Base-by-base conservation (phyloP, 257 asterid genomes). In the Solanum clarkiae region DNA sequence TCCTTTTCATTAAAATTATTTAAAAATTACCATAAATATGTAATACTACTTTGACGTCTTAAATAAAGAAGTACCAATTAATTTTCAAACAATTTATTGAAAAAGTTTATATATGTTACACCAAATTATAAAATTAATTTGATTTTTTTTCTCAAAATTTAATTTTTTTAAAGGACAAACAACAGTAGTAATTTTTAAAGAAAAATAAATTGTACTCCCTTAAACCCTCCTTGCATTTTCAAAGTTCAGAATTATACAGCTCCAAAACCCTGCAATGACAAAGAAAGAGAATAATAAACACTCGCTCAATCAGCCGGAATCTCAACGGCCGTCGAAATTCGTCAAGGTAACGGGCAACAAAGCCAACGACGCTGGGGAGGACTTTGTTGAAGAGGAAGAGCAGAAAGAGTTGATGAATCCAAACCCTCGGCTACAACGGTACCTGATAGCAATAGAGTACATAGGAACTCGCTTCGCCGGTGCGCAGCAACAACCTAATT, bases 401-500 rank as follows among this genome's bases (percentile, higher is more conserved):
- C 36, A 77, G 82, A 62, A 18, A 6, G 86, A 53, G 26, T 53
- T 18, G 44, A 91, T 94, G 98, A 88, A 83, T 69, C 90, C 87
- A 36, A 92, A 90, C 71, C 93, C 94, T 75, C 82, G 89, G 86
- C 53, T 81, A 26, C 98, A 92, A 65, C 89, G 99, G 68, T 96
- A 96, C 88, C 86, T 96, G 69, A 44, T 96, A 12, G 98, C 99
- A 42, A 83, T 95, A 32, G 99, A 96, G 91, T 96, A 96, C 86
- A 92, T 94, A 29, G 99, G 99, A 57, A 92, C 97, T 80, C 92
- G 93, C 79, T 96, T 96, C 87, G 90, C 92, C 63, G 98, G 99
- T 32, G 99, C 99, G 22, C 99, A 96, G 44, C 89, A 92, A 84
- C 99, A 96, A 88, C 11, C 94, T 49, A 87, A 83, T 63, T 84